Conservation (phyloP, 1,284 basidiomycete genomes). For the Trichosporon sp. region DNA sequence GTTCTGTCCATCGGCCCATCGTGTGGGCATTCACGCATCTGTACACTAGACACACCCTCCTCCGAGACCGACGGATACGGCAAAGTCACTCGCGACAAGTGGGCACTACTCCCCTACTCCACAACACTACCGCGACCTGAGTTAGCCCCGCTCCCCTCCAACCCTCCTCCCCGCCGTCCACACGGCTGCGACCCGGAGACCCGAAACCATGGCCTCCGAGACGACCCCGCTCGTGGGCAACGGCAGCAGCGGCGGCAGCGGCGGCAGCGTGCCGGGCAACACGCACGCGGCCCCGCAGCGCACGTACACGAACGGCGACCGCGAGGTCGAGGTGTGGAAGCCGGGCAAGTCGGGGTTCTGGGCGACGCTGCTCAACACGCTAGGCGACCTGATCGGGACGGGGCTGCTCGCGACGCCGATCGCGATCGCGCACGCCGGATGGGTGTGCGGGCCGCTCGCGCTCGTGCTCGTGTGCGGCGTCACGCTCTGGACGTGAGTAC, state of each 20-base stretch:
- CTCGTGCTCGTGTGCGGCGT: slow-evolving; percentile 69
- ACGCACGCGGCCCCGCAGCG: not conserved
- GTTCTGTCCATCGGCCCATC: not conserved
- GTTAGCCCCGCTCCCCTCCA: too few relatives aligned
- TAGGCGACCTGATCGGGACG: slow-evolving; percentile 77
- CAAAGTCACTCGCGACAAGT: not conserved
- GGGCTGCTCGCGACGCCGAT: slow-evolving; percentile 84
- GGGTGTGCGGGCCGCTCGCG: slow-evolving; percentile 69
- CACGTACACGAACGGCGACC: slow-evolving; percentile 16
- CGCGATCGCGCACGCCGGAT: slow-evolving; percentile 78
- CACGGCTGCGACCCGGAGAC: too few relatives aligned
- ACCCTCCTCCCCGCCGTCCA: too few relatives aligned
- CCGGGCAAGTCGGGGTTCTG: slow-evolving; percentile 66
- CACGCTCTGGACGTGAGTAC: slow-evolving; percentile 75
- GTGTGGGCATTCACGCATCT: not conserved
- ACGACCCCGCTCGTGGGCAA: not conserved
- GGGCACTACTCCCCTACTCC: not conserved
- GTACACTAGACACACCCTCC: not conserved
- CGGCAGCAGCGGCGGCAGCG: too few relatives aligned
- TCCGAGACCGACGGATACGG: too few relatives aligned
- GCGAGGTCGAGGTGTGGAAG: slow-evolving; percentile 39
- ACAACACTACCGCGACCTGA: too few relatives aligned
- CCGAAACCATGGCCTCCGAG: not conserved
- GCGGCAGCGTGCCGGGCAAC: not conserved
- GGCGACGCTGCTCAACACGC: slow-evolving; percentile 78